phyloP scores from a whole-genome alignment of 306 rosid species.

The Biancaea sappan region DNA sequence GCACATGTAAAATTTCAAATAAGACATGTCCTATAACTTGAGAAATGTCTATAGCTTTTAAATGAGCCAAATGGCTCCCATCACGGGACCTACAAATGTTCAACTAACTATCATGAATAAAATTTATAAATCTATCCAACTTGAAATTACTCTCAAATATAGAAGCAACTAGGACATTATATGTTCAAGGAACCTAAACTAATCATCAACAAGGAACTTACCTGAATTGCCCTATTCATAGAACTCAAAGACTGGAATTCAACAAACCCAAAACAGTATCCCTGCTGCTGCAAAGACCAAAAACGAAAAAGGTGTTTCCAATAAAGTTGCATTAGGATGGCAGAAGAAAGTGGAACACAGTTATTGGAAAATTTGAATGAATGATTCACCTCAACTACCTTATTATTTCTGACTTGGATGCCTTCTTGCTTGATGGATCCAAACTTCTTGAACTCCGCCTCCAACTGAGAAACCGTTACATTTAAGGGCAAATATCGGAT shows the following conservation, averaged over 20 bases:
- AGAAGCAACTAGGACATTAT: constrained; percentile 21
- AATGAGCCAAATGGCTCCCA: not conserved
- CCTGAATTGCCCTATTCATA: constrained; percentile 72
- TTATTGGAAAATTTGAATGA: constrained; percentile 9
- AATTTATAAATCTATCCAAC: constrained; percentile 10
- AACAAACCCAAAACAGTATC: constrained; percentile 82
- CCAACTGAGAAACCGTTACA: constrained; percentile 57
- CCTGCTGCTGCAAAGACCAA: constrained; percentile 62
- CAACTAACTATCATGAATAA: too few relatives aligned
- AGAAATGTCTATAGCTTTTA: not conserved
- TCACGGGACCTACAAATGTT: too few relatives aligned
- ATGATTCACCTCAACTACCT: constrained; percentile 42
- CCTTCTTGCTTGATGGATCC: constrained; percentile 77
- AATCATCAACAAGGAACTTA: constrained; percentile 30
- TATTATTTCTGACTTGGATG: constrained; percentile 74
- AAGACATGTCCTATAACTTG: not conserved
- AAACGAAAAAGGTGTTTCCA: constrained; percentile 2
- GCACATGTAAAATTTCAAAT: constrained; percentile 1
- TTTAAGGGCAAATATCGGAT: constrained; percentile 63
- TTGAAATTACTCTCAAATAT: constrained; percentile 18
- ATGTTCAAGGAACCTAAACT: constrained; percentile 17
- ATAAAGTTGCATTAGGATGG: constrained; percentile 30
- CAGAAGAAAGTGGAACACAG: not conserved
- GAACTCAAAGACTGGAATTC: constrained; percentile 63
- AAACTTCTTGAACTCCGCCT: constrained; percentile 64